These are phyloP conservation scores for Penicillium pancosmium DNA, from an alignment of 495 filamentous ascomycete species.

Conservation along the genomic window DNA sequence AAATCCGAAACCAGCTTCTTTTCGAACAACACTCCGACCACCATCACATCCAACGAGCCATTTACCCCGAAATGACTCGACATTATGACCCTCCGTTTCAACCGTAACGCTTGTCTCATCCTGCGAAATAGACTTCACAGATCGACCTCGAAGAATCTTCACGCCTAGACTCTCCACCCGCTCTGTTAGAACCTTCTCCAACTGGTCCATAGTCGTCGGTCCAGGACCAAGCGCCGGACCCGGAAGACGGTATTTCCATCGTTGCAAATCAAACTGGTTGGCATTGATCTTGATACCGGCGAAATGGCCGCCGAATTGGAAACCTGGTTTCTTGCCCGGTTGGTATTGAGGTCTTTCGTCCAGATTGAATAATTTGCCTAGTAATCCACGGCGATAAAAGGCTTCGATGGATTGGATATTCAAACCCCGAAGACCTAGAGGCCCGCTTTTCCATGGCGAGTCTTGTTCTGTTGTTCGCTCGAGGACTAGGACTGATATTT, in stretches of 20 bases:
- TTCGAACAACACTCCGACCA: constrained; percentile 25
- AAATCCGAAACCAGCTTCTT: constrained; percentile 22
- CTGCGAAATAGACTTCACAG: constrained; percentile 9
- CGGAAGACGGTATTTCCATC: constrained; percentile 29
- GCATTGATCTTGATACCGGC: constrained; percentile 30
- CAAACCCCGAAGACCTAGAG: constrained; percentile 28
- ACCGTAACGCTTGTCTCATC: constrained; percentile 6
- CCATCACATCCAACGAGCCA: constrained; percentile 31
- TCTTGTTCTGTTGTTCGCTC: constrained; percentile 23
- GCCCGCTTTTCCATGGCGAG: constrained; percentile 22
- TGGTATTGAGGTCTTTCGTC: not conserved
- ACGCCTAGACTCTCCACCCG: constrained; percentile 30
- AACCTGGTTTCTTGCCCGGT: constrained; percentile 10
- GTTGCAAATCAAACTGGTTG: constrained; percentile 25
- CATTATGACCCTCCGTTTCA: not conserved
- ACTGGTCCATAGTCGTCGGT: constrained; percentile 8
- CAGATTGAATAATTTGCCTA: constrained; percentile 21
- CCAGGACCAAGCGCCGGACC: constrained; percentile 20
- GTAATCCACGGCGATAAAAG: constrained; percentile 36
- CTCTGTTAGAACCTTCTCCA: constrained; percentile 25
- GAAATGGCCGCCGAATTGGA: constrained; percentile 34
- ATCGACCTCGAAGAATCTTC: constrained; percentile 26
- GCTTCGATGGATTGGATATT: constrained; percentile 32
- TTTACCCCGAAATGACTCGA: constrained; percentile 1
- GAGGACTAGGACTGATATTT: constrained; percentile 29